Base-by-base conservation (phyloP, 1,284 basidiomycete genomes). In the Fomitopsis palustris region DNA sequence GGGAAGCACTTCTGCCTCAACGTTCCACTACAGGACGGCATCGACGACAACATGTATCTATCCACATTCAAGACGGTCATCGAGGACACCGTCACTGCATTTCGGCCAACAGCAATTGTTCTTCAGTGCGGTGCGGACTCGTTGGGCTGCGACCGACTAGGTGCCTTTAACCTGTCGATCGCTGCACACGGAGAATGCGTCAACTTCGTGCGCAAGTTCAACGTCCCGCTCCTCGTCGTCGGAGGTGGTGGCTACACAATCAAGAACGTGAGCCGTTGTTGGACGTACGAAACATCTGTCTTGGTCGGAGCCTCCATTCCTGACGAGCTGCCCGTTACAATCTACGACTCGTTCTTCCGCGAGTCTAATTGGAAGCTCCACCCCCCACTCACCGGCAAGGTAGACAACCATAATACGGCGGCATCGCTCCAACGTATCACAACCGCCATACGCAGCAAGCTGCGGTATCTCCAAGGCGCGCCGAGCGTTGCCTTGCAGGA, bases 141-240 rank as follows among this genome's bases (percentile, higher is more conserved):
- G 9, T 80, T 99, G 4, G 96, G 96, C 1, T 92, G 93, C 64
- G 97, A 99, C 73, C 81, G 96, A 47, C 79, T 99, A 0, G 96
- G 96, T 23, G 95, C 95, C 1, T 99, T 99, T 84, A 99, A 99
- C 70, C 81, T 99, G 12, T 96, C 93, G n/a, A 98, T 98, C 64
- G 92, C 93, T n/a, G 96, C 95, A 0, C 96, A 99, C 69, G 96
- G 96, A 37, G 96, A 98, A 76, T 98, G 96, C 72, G 96, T 99
- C 14, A 90, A 96, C 68, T 98, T 96, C 73, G 94, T 98, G 60
- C 90, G 96, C 67, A 90, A 90, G 58, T 98, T 94, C 76, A 88
- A 89, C 61, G 83, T 98, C 0, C 96, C 96, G 0, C 77, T 98
- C 5, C 80, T 99, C 17, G 91, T 97, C 7, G 74, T 99, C 2